phyloP scores from a whole-genome alignment of 495 filamentous ascomycete species.

The Elasticomyces elasticus region DNA sequence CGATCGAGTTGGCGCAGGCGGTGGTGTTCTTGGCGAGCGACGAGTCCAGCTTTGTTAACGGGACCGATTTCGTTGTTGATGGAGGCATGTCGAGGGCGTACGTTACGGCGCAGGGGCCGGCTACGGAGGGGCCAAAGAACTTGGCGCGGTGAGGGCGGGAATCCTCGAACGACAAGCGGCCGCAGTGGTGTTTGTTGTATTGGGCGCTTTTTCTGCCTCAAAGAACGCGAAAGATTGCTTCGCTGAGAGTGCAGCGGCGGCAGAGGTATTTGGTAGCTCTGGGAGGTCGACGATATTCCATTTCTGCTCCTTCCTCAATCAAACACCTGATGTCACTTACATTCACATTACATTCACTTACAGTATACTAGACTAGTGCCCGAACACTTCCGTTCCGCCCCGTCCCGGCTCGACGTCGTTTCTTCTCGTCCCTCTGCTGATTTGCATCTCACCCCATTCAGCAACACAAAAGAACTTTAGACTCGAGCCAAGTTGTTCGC shows the following conservation, averaged over 20 bases:
- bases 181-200: not conserved
- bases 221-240: not conserved
- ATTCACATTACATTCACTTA: not conserved
- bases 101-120: conserved; percentile 77
- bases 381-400: not conserved
- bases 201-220: not conserved
- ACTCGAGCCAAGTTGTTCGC: too few species aligned
- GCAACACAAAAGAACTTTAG: too few species aligned
- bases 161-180: too few species aligned
- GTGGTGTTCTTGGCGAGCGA: conserved; percentile 91
- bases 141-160: conserved; percentile 26
- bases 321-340: not conserved
- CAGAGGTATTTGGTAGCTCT: not conserved
- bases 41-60: conserved; percentile 89
- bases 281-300: not conserved
- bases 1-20: conserved; percentile 88
- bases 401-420: not conserved
- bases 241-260: not conserved
- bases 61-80: conserved; percentile 89
- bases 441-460: too few species aligned
- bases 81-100: conserved; percentile 94
- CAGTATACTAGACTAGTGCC: not conserved
- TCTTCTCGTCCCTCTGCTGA: too few species aligned
- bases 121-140: conserved; percentile 62
- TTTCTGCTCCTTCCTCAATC: not conserved